Evolutionary conservation across 208 protist genomes (phyloP).

Genomic region (Crithidia bombi): DNA sequence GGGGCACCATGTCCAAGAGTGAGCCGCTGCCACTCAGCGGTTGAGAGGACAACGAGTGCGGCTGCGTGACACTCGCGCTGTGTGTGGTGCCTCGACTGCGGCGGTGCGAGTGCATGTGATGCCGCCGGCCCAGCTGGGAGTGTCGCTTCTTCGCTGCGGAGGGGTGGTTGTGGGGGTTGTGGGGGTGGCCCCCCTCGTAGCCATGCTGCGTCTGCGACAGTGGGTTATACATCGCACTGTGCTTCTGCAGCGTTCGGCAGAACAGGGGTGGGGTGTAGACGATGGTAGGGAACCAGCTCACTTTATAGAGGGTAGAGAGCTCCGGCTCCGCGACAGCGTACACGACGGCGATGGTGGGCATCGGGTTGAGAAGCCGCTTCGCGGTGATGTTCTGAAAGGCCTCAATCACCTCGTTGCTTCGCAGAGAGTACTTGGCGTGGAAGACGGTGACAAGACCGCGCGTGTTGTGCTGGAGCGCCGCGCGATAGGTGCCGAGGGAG

Average conservation of each 20-base stretch:
- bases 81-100: background rate
- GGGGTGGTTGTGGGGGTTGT: background rate
- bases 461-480: constrained; percentile 45
- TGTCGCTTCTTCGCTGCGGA: background rate
- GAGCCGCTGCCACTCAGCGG: constrained; percentile 23
- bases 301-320: constrained; percentile 74
- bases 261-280: constrained; percentile 64
- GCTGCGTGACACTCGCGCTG: constrained; percentile 1
- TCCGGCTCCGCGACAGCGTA: constrained; percentile 85
- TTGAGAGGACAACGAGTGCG: background rate
- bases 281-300: constrained; percentile 86
- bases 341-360: constrained; percentile 77
- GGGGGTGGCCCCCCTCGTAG: background rate
- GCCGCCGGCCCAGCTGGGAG: background rate
- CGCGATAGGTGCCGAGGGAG: constrained; percentile 57
- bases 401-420: constrained; percentile 63
- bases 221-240: background rate
- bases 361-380: constrained; percentile 59
- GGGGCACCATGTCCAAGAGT: constrained; percentile 2
- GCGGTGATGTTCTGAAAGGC: constrained; percentile 65
- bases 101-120: constrained; percentile 10
- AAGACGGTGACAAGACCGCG: constrained; percentile 80
- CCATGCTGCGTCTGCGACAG: background rate
- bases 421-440: constrained; percentile 78
- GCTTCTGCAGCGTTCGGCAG: background rate